phyloP scores from a whole-genome alignment of 116 monocot genomes.

The Cymodocea nodosa region DNA sequence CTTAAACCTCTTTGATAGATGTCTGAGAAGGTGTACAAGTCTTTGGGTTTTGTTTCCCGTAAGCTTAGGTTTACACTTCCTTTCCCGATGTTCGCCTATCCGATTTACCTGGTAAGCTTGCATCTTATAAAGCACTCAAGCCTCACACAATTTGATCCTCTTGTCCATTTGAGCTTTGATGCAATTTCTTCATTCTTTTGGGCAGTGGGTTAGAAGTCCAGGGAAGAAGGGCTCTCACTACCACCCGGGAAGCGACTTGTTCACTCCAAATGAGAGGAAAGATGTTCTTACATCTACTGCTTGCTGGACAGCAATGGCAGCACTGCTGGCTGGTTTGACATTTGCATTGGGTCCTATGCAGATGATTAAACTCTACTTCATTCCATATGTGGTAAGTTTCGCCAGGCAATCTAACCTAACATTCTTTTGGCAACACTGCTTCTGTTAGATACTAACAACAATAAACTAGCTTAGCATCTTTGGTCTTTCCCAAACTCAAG shows the following conservation, averaged over 20 bases:
- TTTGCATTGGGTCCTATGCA: constrained; percentile 37
- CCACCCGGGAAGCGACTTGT: constrained; percentile 56
- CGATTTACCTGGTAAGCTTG: constrained; percentile 56
- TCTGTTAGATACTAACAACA: neutral
- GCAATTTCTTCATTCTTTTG: neutral
- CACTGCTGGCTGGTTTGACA: constrained; percentile 28
- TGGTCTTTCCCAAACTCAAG: no score
- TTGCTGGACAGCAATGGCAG: constrained; percentile 53
- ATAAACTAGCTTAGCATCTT: no score
- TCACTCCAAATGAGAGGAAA: constrained; percentile 56
- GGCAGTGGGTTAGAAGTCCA: constrained; percentile 30
- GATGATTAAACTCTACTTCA: constrained; percentile 59
- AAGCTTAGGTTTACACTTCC: constrained; percentile 53
- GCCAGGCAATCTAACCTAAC: neutral
- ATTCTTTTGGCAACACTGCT: neutral
- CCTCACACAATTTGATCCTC: neutral
- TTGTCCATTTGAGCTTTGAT: neutral
- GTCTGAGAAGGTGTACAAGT: constrained; percentile 42
- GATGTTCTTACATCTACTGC: constrained; percentile 59
- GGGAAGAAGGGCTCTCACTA: constrained; percentile 84
- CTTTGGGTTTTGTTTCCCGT: constrained; percentile 31
- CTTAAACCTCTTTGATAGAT: constrained; percentile 28
- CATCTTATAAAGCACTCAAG: neutral
- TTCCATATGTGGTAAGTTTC: constrained; percentile 44
- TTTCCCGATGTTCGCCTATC: constrained; percentile 79